These are phyloP conservation scores for Trebouxia gelatinosa DNA, from an alignment of 163 green algal species.

Conservation along the genomic window DNA sequence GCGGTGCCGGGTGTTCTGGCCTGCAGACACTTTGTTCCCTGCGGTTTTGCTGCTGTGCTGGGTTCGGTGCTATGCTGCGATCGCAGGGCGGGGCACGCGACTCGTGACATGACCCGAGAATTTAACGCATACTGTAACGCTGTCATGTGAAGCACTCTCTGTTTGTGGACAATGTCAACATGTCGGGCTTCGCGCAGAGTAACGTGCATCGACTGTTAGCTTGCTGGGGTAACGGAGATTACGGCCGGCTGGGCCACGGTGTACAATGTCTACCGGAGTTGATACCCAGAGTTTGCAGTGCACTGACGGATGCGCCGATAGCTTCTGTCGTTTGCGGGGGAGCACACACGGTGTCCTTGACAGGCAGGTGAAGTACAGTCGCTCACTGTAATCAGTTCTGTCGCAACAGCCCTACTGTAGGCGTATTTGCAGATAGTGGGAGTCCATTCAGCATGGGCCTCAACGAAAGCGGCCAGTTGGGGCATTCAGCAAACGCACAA, in stretches of 20 bases:
- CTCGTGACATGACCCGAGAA: neutral
- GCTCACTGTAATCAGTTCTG: neutral
- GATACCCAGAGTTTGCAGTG: slow-evolving; percentile 44
- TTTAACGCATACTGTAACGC: neutral
- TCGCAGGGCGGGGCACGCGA: neutral
- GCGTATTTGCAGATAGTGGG: slow-evolving; percentile 45
- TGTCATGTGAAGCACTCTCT: neutral
- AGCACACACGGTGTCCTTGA: slow-evolving; percentile 75
- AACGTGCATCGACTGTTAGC: slow-evolving; percentile 40
- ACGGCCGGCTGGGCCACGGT: slow-evolving; percentile 60
- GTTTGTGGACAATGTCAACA: neutral
- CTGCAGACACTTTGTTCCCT: neutral
- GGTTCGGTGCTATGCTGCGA: too few species aligned
- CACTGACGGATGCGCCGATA: slow-evolving; percentile 45
- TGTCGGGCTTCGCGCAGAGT: neutral
- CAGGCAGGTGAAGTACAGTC: slow-evolving; percentile 24
- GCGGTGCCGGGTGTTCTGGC: neutral
- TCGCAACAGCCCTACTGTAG: neutral
- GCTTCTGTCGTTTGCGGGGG: slow-evolving; percentile 64
- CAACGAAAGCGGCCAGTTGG: slow-evolving; percentile 66
- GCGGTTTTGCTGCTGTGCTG: too few species aligned
- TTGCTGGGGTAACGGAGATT: slow-evolving; percentile 64
- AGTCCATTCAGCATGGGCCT: slow-evolving; percentile 59
- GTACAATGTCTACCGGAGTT: neutral
- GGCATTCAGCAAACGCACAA: slow-evolving; percentile 47